These are phyloP conservation scores for Aphanoascus verrucosus DNA, from an alignment of 2,329 filamentous ascomycete species.

Conservation along the genomic window DNA sequence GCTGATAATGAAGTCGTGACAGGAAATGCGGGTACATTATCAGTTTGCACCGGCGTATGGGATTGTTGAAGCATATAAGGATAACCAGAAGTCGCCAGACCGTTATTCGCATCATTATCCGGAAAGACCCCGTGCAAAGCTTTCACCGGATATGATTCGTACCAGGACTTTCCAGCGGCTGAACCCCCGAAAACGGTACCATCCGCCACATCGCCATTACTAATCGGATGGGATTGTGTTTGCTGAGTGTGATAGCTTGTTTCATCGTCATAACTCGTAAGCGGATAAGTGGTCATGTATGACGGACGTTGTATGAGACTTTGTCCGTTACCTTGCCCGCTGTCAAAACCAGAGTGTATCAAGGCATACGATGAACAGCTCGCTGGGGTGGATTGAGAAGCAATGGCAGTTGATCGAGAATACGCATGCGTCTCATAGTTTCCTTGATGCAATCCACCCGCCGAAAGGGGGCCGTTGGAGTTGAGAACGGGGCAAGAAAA, in stretches of 20 bases:
- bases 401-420: not conserved
- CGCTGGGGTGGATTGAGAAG: not conserved
- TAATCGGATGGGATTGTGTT: slow-evolving; percentile 27
- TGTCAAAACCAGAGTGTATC: slow-evolving; percentile 22
- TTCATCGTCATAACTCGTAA: slow-evolving; percentile 28
- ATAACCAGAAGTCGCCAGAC: slow-evolving; percentile 14
- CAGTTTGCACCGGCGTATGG: slow-evolving; percentile 17
- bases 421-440: not conserved
- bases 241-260: slow-evolving; percentile 26
- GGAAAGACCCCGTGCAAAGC: not conserved
- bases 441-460: not conserved
- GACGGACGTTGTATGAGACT: slow-evolving; percentile 15
- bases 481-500: slow-evolving; percentile 24
- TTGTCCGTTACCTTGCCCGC: slow-evolving; percentile 12
- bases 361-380: not conserved
- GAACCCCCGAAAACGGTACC: not conserved
- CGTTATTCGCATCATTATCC: slow-evolving; percentile 7
- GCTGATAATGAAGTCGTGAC: slow-evolving; percentile 19
- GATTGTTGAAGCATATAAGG: slow-evolving; percentile 24
- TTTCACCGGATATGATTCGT: slow-evolving; percentile 1
- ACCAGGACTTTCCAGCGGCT: slow-evolving; percentile 6
- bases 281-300: slow-evolving; percentile 19
- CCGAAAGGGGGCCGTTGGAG: slow-evolving; percentile 10
- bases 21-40: slow-evolving; percentile 21
- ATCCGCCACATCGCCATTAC: slow-evolving; percentile 24